Conservation (phyloP, 345 rosid genomes). For the Gossypium bickii region DNA sequence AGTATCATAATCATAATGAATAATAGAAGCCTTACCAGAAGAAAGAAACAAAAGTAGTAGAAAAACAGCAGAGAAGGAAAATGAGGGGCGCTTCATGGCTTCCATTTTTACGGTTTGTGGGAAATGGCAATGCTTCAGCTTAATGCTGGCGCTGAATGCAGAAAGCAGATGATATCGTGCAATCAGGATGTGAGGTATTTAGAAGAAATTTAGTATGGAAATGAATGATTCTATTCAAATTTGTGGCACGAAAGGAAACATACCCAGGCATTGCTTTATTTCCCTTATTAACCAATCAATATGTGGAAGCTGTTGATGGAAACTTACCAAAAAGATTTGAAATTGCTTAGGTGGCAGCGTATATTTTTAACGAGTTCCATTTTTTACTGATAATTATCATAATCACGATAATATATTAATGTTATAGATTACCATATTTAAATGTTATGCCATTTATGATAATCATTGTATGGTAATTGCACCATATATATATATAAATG, state of each 20-base stretch:
- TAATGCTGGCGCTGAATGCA: no score
- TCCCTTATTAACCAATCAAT: background rate
- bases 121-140: background rate
- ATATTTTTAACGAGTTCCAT: no score
- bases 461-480: no score
- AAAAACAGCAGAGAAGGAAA: background rate
- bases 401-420: no score
- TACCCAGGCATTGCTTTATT: background rate
- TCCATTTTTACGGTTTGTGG: background rate
- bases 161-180: background rate
- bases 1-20: background rate
- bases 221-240: background rate
- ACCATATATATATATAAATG: no score
- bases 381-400: no score
- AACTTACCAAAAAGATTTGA: background rate
- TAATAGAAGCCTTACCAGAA: background rate
- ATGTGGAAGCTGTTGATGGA: background rate
- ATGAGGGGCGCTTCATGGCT: slow-evolving; percentile 3
- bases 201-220: background rate
- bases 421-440: no score
- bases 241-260: background rate
- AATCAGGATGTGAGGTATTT: background rate
- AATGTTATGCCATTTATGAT: no score
- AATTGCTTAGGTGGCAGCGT: background rate
- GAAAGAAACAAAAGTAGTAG: slow-evolving; percentile 1